Evolutionary conservation across 805 yeast species (phyloP).

Genomic region (Ogataea trehaloabstinens): DNA sequence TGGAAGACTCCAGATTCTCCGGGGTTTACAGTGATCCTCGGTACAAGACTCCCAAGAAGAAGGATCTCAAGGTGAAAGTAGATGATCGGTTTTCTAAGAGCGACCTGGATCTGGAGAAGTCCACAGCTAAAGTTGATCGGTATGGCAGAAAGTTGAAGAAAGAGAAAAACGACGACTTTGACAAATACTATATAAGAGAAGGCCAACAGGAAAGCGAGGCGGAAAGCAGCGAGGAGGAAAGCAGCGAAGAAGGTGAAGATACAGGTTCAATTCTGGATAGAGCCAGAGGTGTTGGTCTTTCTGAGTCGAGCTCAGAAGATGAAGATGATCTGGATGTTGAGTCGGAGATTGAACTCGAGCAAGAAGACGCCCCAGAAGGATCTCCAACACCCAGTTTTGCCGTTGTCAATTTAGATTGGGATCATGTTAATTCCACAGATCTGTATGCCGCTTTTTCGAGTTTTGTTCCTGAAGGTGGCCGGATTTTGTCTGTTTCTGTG

Average conservation of each 20-base stretch:
- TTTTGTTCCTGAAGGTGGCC: constrained; percentile 76
- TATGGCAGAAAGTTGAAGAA: constrained; percentile 73
- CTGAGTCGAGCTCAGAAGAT: constrained; percentile 43
- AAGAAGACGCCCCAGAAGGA: constrained; percentile 71
- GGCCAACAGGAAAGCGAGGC: constrained; percentile 29
- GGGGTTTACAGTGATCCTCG: constrained; percentile 84
- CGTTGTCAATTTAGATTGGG: constrained; percentile 97
- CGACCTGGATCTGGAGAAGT: constrained; percentile 60
- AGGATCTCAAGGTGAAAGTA: constrained; percentile 68
- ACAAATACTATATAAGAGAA: constrained; percentile 58
- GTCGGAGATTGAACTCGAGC: constrained; percentile 55
- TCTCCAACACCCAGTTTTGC: constrained; percentile 84
- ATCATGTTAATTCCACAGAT: constrained; percentile 83
- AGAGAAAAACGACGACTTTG: constrained; percentile 50
- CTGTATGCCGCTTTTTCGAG: constrained; percentile 84
- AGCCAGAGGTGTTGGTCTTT: constrained; percentile 59
- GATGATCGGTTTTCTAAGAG: constrained; percentile 81
- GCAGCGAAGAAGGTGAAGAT: constrained; percentile 32
- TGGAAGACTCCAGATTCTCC: constrained; percentile 73
- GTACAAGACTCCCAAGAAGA: constrained; percentile 70
- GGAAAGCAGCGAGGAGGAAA: constrained; percentile 43
- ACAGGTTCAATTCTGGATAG: constrained; percentile 28
- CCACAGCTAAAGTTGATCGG: constrained; percentile 68
- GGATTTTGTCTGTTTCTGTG: constrained; percentile 63
- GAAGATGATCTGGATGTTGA: constrained; percentile 39